A percentile compares a stretch with the other conserved stretches of the same genome.
phyloP scores from a whole-genome alignment of 2,329 filamentous ascomycete species.

The Trichocomaceae sp. region DNA sequence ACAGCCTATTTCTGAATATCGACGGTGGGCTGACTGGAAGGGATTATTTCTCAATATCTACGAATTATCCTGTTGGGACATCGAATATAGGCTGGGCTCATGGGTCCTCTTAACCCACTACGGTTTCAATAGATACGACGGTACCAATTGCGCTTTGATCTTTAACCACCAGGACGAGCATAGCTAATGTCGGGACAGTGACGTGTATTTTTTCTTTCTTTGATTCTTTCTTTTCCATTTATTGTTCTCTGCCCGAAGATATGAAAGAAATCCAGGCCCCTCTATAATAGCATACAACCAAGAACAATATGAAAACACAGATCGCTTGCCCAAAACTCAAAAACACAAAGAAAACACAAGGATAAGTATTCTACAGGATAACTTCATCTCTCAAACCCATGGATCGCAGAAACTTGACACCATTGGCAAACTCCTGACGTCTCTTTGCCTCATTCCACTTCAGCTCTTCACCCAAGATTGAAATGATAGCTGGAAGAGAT shows the following conservation, averaged over 20 bases:
- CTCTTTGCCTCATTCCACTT: conserved; percentile 67
- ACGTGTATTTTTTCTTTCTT: background rate
- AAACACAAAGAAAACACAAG: background rate
- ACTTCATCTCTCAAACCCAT: conserved; percentile 44
- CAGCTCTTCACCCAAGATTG: conserved; percentile 80
- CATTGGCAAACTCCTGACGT: conserved; percentile 73
- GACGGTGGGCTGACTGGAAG: background rate
- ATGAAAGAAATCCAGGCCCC: background rate
- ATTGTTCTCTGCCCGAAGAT: background rate
- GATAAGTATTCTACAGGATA: background rate
- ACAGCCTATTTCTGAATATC: conserved; percentile 1
- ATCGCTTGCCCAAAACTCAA: background rate
- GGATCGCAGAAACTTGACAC: conserved; percentile 50
- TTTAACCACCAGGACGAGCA: background rate
- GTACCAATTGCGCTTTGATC: background rate
- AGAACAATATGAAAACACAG: background rate
- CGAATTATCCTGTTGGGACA: background rate
- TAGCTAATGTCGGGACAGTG: background rate
- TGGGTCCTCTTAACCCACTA: background rate
- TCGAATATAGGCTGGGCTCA: conserved; percentile 1
- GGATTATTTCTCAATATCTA: background rate
- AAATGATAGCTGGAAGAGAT: conserved; percentile 74
- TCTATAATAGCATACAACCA: conserved; percentile 2
- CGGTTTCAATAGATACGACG: background rate
- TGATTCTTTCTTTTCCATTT: too few species aligned